Percentiles rank a stretch among this genome's conserved stretches.
These are phyloP conservation scores for Paecilomyces dactylethromorphus DNA, from an alignment of 2,329 filamentous ascomycete species.

Conservation along the genomic window DNA sequence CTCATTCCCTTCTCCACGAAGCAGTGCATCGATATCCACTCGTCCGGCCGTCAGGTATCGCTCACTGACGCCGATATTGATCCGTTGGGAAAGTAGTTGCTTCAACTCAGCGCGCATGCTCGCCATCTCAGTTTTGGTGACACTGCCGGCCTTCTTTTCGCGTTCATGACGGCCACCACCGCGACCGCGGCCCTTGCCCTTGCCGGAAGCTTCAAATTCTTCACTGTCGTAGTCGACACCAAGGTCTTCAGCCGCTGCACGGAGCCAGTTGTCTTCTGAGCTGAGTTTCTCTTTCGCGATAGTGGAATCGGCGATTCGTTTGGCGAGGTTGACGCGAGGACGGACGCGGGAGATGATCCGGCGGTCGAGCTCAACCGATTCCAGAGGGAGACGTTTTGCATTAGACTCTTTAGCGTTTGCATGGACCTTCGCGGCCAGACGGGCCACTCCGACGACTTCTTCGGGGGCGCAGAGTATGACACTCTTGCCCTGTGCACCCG, in stretches of 20 bases:
- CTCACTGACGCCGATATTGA: constrained; percentile 85
- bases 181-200: constrained; percentile 62
- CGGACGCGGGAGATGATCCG: constrained; percentile 70
- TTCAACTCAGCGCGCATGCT: constrained; percentile 66
- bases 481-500: constrained; percentile 67
- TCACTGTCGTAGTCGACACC: constrained; percentile 92
- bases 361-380: constrained; percentile 73
- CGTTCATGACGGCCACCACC: constrained; percentile 68
- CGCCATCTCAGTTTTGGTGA: constrained; percentile 69
- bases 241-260: constrained; percentile 78
- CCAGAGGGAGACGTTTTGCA: constrained; percentile 52
- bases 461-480: constrained; percentile 87
- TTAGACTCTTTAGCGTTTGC: constrained; percentile 48
- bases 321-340: constrained; percentile 71
- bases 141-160: constrained; percentile 60
- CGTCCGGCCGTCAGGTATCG: constrained; percentile 74
- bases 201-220: constrained; percentile 64
- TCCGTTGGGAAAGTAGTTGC: constrained; percentile 60
- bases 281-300: constrained; percentile 83
- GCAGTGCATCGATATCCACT: constrained; percentile 71
- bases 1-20: constrained; percentile 59
- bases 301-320: constrained; percentile 73
- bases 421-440: constrained; percentile 85
- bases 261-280: constrained; percentile 78
- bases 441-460: constrained; percentile 76